Evolutionary conservation across 345 rosid species (phyloP), one percentile per base, ranked within the genome.

Genomic region (Murraya koenigii): DNA sequence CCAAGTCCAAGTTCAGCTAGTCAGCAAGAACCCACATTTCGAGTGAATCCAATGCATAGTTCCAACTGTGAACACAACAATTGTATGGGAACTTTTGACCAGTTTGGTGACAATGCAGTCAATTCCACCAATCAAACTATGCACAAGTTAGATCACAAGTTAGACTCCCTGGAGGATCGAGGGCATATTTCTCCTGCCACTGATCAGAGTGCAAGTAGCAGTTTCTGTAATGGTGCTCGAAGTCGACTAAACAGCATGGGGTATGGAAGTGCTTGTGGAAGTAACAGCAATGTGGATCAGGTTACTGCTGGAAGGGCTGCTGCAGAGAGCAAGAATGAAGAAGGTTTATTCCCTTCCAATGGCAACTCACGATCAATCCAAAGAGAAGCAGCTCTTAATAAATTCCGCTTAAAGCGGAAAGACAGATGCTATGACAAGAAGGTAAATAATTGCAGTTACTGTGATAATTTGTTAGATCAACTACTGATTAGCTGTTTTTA

Each of bases 401-500:
- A 94, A 84, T 96, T 96, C 81, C 91, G 99, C 47, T 54, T 91
- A 89, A 96, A 96, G 89, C 95, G 97, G 17, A 96, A 96, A 76
- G 99, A 94, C 67, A 89, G 98, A 78, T 94, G 99, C 86, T 96
- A 78, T 68, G 97, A 91, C 75, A 96, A 94, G 86, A 96, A 91
- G 98, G 98, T 94, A 88, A 38, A 56, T 44, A 73, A 78, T 38
- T 72, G 17, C 67, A 61, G 23, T 54, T 25, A 59, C 8, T 28
- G 19, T 38, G 49, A 13, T 28, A 26, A 28, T 22, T 22, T 14
- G 61, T 26, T 38, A n/a, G 13, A 55, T 44, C 20, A 61, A 30
- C 74, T 49, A 39, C 4, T 28, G 22, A 32, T 32, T 72, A 19
- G 17, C 8, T 49, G 26, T 69, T 35, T 28, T 52, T 52, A 22